phyloP scores from a whole-genome alignment of 495 filamentous ascomycete species.

The Aspergillus sclerotiicarbonarius region DNA sequence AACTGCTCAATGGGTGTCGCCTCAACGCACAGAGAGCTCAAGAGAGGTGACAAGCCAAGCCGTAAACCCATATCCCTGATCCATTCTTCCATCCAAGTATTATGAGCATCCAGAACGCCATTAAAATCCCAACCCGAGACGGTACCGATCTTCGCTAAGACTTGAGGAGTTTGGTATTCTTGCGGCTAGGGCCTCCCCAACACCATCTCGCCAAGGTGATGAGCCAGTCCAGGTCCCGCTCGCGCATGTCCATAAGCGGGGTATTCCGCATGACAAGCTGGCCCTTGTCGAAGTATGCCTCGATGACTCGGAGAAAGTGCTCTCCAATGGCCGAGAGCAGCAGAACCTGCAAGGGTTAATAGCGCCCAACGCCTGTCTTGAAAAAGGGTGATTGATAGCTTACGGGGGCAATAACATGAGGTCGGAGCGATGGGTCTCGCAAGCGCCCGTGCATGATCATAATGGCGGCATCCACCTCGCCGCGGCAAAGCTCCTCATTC shows the following conservation, averaged over 20 bases:
- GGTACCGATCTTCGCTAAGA: neutral
- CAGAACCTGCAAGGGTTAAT: neutral
- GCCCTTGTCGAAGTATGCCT: neutral
- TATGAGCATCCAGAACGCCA: neutral
- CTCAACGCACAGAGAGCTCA: too few species aligned
- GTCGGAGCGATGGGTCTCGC: neutral
- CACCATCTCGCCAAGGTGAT: slow-evolving; percentile 4
- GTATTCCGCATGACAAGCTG: slow-evolving; percentile 4
- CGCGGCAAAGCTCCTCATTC: neutral
- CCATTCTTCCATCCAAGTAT: neutral
- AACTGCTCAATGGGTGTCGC: too few species aligned
- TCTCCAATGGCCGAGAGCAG: slow-evolving; percentile 6
- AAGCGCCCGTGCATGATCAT: slow-evolving; percentile 1
- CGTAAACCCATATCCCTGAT: neutral
- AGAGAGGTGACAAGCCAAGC: too few species aligned
- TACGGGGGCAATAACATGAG: neutral
- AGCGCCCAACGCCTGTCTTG: neutral
- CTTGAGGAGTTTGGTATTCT: neutral
- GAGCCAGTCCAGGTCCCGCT: neutral
- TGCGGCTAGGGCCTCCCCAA: neutral
- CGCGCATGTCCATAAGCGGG: slow-evolving; percentile 4
- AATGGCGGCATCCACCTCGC: neutral
- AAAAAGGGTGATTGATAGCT: neutral
- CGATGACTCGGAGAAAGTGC: slow-evolving; percentile 6
- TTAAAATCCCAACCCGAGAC: neutral